These are phyloP conservation scores for Tolypocladium ovalisporum DNA, from an alignment of 2,329 filamentous ascomycete species.

Conservation along the genomic window DNA sequence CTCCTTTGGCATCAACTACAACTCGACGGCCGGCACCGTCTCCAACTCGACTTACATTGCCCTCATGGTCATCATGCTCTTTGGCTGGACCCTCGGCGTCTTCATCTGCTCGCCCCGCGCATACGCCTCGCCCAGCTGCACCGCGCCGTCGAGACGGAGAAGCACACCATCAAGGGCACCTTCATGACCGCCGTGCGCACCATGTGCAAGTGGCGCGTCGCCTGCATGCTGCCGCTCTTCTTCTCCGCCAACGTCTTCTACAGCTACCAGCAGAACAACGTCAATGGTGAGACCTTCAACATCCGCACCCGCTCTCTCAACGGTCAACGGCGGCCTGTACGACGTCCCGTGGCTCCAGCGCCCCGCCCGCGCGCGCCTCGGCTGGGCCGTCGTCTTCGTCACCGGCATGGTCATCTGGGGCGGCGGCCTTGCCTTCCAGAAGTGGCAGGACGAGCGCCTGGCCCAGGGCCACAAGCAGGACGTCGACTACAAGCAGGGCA, in stretches of 20 bases:
- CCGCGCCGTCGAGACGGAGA: constrained; percentile 24
- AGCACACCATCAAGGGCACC: constrained; percentile 23
- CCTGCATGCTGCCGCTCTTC: constrained; percentile 39
- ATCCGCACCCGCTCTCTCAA: constrained; percentile 43
- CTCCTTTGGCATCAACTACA: constrained; percentile 23
- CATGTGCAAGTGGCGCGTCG: constrained; percentile 31
- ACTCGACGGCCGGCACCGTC: constrained; percentile 29
- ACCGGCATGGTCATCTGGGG: constrained; percentile 45
- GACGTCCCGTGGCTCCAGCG: constrained; percentile 31
- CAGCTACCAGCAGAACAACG: constrained; percentile 43
- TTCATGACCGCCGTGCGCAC: constrained; percentile 24
- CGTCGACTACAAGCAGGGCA: constrained; percentile 34
- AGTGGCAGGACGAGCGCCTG: constrained; percentile 35
- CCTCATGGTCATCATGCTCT: constrained; percentile 34
- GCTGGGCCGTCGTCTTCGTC: constrained; percentile 33
- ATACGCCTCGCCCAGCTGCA: constrained; percentile 27
- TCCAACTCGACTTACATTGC: constrained; percentile 39
- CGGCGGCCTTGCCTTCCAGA: constrained; percentile 56
- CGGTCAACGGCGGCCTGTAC: constrained; percentile 33
- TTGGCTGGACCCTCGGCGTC: constrained; percentile 35
- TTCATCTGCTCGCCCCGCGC: constrained; percentile 36
- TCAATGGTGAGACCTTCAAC: constrained; percentile 43
- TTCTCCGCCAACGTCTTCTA: constrained; percentile 45
- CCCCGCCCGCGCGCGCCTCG: constrained; percentile 32
- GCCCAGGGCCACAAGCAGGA: constrained; percentile 28